Evolutionary conservation across 352 stramenopile species (phyloP).

Genomic region (Pythium monospermum): DNA sequence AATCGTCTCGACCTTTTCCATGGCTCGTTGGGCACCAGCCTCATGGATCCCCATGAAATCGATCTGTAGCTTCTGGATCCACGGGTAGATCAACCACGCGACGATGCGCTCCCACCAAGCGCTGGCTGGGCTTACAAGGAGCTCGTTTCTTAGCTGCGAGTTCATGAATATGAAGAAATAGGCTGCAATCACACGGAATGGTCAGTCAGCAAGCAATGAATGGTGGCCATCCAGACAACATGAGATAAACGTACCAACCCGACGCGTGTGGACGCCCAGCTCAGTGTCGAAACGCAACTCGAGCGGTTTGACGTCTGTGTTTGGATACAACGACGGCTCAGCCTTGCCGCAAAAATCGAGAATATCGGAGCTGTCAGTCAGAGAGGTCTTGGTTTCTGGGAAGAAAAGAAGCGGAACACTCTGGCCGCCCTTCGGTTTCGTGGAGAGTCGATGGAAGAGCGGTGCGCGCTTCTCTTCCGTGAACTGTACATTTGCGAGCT

Average conservation of each 20-base stretch:
- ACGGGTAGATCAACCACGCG: constrained; percentile 22
- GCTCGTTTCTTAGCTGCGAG: constrained; percentile 6
- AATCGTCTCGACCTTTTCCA: constrained; percentile 28
- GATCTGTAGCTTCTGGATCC: constrained; percentile 27
- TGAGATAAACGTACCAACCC: constrained; percentile 27
- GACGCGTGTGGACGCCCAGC: constrained; percentile 30
- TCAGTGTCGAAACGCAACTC: constrained; percentile 38
- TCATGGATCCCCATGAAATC: constrained; percentile 32
- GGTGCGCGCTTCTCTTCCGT: constrained; percentile 41
- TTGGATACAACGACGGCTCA: constrained; percentile 32
- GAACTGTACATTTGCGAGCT: constrained; percentile 36
- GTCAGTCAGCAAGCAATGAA: background rate
- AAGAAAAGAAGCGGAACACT: constrained; percentile 39
- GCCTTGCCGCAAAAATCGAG: constrained; percentile 33
- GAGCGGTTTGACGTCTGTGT: constrained; percentile 27
- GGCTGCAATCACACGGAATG: constrained; percentile 7
- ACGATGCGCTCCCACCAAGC: constrained; percentile 23
- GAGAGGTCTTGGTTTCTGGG: constrained; percentile 6
- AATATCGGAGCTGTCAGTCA: constrained; percentile 43
- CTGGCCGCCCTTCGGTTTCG: constrained; percentile 35
- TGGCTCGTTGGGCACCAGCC: constrained; percentile 18
- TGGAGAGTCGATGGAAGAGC: constrained; percentile 38
- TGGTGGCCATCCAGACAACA: background rate
- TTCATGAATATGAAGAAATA: constrained; percentile 35
- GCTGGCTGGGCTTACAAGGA: constrained; percentile 19